Percentiles rank a stretch among this genome's conserved stretches.
Conservation (phyloP, 495 filamentous ascomycete species). For the Jackrogersella multiformis region DNA sequence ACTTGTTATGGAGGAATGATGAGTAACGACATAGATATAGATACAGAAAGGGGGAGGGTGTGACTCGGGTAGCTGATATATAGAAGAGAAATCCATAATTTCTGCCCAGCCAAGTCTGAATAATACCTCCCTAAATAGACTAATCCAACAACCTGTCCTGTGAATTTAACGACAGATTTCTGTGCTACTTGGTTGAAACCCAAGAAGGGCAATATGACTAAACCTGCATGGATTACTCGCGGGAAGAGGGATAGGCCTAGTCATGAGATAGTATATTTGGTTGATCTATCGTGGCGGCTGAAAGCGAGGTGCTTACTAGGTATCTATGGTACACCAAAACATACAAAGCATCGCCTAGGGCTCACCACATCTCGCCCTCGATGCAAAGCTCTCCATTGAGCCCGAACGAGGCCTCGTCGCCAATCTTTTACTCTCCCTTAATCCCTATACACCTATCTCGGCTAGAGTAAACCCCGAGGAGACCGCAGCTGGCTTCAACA, state of each 20-base stretch:
- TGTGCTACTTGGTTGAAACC: neutral
- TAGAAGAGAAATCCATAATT: too few species aligned
- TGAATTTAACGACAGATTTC: too few species aligned
- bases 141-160: too few species aligned
- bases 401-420: neutral
- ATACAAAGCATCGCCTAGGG: neutral
- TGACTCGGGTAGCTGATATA: too few species aligned
- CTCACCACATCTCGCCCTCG: neutral
- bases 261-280: neutral
- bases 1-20: too few species aligned
- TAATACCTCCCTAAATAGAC: too few species aligned
- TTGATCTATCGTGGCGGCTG: neutral
- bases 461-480: neutral
- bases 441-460: too few species aligned
- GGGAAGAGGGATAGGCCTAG: neutral
- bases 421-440: conserved; percentile 6
- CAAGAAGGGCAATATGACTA: neutral
- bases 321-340: conserved; percentile 3
- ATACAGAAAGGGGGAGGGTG: too few species aligned
- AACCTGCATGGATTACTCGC: neutral
- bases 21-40: too few species aligned
- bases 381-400: neutral
- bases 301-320: neutral
- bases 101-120: too few species aligned
- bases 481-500: neutral